Percentiles rank a stretch among this genome's conserved stretches.
These are phyloP conservation scores for Leucocoprinus leucothites DNA, from an alignment of 768 basidiomycete species.

Conservation along the genomic window DNA sequence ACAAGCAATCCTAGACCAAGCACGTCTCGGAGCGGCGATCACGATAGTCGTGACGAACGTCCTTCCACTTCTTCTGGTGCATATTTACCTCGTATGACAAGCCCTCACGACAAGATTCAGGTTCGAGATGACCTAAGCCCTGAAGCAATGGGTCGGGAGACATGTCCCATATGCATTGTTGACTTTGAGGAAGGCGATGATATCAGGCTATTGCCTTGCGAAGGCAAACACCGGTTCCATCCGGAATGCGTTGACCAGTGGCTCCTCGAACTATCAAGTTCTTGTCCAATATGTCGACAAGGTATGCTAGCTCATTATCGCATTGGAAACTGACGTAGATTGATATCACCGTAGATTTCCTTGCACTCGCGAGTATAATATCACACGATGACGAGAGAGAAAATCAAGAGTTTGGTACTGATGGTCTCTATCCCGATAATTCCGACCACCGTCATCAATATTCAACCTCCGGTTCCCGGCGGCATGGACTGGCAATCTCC, in stretches of 20 bases:
- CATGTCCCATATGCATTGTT: slow-evolving; percentile 92
- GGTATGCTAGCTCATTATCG: slow-evolving; percentile 42
- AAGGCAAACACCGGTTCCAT: slow-evolving; percentile 89
- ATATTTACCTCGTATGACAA: slow-evolving; percentile 6
- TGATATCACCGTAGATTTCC: slow-evolving; percentile 40
- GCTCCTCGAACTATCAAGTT: slow-evolving; percentile 85
- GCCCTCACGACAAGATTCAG: slow-evolving; percentile 7
- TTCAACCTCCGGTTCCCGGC: background rate
- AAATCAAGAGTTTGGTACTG: background rate
- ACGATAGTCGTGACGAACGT: slow-evolving; percentile 17
- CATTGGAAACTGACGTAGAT: background rate
- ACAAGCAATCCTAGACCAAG: slow-evolving; percentile 1
- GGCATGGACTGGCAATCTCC: background rate
- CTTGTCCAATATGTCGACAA: slow-evolving; percentile 91
- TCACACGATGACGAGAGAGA: slow-evolving; percentile 21
- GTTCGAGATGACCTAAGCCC: slow-evolving; percentile 45
- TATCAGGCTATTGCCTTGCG: slow-evolving; percentile 85
- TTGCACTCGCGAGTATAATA: slow-evolving; percentile 58
- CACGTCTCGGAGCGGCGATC: background rate
- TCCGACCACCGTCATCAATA: slow-evolving; percentile 14
- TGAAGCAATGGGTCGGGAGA: slow-evolving; percentile 72
- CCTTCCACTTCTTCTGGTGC: background rate
- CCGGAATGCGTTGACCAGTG: slow-evolving; percentile 89
- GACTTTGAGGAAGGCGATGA: slow-evolving; percentile 96
- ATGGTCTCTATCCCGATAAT: background rate